Conservation (phyloP, 2,329 filamentous ascomycete genomes). For the Curvularia verruculosa region DNA sequence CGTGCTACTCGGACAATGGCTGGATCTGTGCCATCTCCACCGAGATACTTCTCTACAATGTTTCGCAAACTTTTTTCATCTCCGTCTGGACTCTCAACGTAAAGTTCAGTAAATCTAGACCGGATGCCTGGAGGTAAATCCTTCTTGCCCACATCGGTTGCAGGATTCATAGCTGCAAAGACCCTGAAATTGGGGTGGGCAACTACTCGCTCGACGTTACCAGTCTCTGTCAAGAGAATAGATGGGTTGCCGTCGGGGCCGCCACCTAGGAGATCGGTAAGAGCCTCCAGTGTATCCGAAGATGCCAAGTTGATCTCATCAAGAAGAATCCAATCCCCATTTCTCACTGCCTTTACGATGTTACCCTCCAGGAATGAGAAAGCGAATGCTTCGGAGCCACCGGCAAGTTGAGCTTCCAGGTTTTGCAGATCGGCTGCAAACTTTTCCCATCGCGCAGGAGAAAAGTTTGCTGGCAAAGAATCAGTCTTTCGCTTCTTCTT, state of each 20-base stretch:
- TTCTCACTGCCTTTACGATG: slow-evolving; percentile 91
- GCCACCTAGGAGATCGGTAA: slow-evolving; percentile 82
- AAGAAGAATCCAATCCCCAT: slow-evolving; percentile 94
- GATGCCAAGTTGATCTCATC: slow-evolving; percentile 98
- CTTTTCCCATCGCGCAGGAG: slow-evolving; percentile 77
- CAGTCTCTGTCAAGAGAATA: slow-evolving; percentile 88
- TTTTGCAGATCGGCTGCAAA: slow-evolving; percentile 77
- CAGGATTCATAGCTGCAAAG: slow-evolving; percentile 98
- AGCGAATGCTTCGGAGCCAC: slow-evolving; percentile 77
- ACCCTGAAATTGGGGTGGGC: slow-evolving; percentile 94
- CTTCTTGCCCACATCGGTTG: slow-evolving; percentile 94
- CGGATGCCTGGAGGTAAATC: slow-evolving; percentile 88
- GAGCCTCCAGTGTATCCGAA: slow-evolving; percentile 90
- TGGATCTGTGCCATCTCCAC: slow-evolving; percentile 67
- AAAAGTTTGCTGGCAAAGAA: slow-evolving; percentile 54
- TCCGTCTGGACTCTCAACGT: slow-evolving; percentile 87
- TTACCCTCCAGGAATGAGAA: slow-evolving; percentile 97
- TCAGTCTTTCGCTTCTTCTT: slow-evolving; percentile 74
- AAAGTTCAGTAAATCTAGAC: slow-evolving; percentile 94
- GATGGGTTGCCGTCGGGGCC: slow-evolving; percentile 76
- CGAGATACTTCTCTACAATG: slow-evolving; percentile 88
- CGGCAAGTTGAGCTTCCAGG: slow-evolving; percentile 79
- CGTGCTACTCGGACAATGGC: slow-evolving; percentile 72
- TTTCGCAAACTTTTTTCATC: slow-evolving; percentile 84
- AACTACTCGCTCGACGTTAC: slow-evolving; percentile 85